phyloP scores from a whole-genome alignment of 768 basidiomycete species.

The Podaxis mareebaensis region DNA sequence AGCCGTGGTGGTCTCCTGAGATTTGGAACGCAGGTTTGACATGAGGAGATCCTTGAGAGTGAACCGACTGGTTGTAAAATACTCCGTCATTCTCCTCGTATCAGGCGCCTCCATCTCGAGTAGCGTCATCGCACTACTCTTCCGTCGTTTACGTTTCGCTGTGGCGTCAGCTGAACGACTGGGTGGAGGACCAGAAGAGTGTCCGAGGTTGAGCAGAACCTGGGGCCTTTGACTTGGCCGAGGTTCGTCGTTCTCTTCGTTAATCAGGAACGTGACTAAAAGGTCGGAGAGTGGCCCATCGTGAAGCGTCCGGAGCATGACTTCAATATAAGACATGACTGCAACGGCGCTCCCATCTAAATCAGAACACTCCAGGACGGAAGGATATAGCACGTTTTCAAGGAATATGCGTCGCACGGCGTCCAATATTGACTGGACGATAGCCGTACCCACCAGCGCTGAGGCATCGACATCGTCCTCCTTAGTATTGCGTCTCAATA shows the following conservation, averaged over 20 bases:
- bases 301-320: constrained; percentile 76
- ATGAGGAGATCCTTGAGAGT: constrained; percentile 88
- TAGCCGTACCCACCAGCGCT: constrained; percentile 71
- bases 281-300: constrained; percentile 68
- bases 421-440: constrained; percentile 81
- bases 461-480: constrained; percentile 58
- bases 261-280: constrained; percentile 78
- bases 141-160: constrained; percentile 56
- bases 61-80: constrained; percentile 88
- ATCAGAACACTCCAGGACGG: constrained; percentile 90
- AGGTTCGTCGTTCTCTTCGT: constrained; percentile 78
- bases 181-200: constrained; percentile 33
- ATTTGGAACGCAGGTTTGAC: constrained; percentile 72
- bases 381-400: constrained; percentile 91
- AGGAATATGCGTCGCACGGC: constrained; percentile 85
- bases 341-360: constrained; percentile 94
- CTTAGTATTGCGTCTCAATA: constrained; percentile 65
- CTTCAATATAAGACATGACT: constrained; percentile 93
- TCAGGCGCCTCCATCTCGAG: constrained; percentile 82
- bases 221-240: constrained; percentile 41
- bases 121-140: constrained; percentile 91
- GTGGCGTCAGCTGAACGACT: constrained; percentile 35
- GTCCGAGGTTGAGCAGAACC: constrained; percentile 46
- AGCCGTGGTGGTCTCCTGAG: constrained; percentile 65
- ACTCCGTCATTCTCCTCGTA: constrained; percentile 69